Conservation (phyloP, 345 rosid genomes). For the Syzygium grande region DNA sequence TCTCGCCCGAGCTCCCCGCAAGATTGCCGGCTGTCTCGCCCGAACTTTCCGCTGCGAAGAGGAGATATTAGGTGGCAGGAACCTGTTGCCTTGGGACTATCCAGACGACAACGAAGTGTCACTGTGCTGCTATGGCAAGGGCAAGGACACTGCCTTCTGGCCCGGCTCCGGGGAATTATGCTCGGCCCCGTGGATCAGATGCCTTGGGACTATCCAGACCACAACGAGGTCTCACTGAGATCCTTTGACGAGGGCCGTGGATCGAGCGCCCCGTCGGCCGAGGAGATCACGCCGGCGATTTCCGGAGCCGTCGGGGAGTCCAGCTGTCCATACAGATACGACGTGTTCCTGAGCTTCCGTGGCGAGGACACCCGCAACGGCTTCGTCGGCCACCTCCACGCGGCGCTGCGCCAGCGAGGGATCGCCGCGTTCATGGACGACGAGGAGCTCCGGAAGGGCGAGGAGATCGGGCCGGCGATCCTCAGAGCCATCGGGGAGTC, state of each 20-base stretch:
- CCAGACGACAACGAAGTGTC: too few species aligned
- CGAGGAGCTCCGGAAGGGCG: too few species aligned
- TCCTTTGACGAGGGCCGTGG: background rate
- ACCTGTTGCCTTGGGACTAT: too few species aligned
- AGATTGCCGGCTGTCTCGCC: background rate
- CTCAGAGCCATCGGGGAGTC: constrained; percentile 6
- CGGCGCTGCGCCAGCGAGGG: too few species aligned
- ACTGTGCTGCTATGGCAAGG: too few species aligned
- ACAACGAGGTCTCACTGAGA: background rate
- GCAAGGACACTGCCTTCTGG: too few species aligned
- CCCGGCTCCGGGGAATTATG: too few species aligned
- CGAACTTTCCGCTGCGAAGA: too few species aligned
- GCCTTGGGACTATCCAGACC: background rate
- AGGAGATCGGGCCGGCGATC: background rate
- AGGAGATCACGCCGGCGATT: background rate
- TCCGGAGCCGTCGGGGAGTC: background rate
- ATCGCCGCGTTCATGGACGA: too few species aligned
- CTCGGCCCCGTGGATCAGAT: too few species aligned
- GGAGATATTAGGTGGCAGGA: too few species aligned
- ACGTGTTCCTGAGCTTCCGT: constrained; percentile 22
- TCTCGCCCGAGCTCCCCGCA: background rate
- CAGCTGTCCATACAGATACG: background rate
- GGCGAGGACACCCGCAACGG: background rate
- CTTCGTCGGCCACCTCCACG: too few species aligned
- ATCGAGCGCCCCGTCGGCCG: background rate